Evolutionary conservation across 768 basidiomycete genomes (phyloP).

Genomic region (Psilocybe cubensis): DNA sequence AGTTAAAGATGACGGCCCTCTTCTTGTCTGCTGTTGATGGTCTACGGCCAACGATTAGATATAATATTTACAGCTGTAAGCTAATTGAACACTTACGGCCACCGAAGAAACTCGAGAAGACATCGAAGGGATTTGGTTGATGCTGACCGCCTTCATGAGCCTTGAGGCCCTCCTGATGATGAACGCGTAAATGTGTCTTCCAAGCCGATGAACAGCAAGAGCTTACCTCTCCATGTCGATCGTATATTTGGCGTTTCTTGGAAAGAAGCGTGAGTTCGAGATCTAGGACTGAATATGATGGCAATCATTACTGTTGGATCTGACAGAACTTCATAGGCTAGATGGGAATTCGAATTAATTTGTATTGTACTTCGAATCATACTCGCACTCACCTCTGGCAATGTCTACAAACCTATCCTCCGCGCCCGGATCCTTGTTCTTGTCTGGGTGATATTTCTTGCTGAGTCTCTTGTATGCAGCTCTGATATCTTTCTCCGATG

Average conservation of each 20-base stretch:
- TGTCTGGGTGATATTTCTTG: constrained; percentile 92
- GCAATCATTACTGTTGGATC: constrained; percentile 65
- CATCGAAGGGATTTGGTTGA: constrained; percentile 88
- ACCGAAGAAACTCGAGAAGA: constrained; percentile 93
- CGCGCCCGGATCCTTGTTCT: constrained; percentile 84
- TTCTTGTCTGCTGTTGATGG: constrained; percentile 64
- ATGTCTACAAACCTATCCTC: constrained; percentile 90
- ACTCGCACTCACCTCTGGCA: constrained; percentile 69
- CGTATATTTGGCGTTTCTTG: constrained; percentile 93
- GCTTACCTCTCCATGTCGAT: constrained; percentile 84
- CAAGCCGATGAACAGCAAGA: neutral
- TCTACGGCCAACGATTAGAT: constrained; percentile 30
- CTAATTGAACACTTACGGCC: constrained; percentile 54
- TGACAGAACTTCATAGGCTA: constrained; percentile 95
- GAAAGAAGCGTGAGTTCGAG: constrained; percentile 4
- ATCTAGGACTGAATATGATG: neutral
- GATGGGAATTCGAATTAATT: neutral
- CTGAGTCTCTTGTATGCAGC: constrained; percentile 91
- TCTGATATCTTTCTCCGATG: constrained; percentile 87
- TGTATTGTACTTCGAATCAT: neutral
- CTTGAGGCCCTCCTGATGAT: constrained; percentile 81
- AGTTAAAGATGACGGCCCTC: constrained; percentile 74
- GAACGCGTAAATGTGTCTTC: constrained; percentile 1
- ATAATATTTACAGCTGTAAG: neutral
- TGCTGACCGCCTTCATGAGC: constrained; percentile 88